Percentiles rank a stretch among this genome's conserved stretches.
phyloP scores from a whole-genome alignment of 306 rosid species.

The Begonia peltatifolia region DNA sequence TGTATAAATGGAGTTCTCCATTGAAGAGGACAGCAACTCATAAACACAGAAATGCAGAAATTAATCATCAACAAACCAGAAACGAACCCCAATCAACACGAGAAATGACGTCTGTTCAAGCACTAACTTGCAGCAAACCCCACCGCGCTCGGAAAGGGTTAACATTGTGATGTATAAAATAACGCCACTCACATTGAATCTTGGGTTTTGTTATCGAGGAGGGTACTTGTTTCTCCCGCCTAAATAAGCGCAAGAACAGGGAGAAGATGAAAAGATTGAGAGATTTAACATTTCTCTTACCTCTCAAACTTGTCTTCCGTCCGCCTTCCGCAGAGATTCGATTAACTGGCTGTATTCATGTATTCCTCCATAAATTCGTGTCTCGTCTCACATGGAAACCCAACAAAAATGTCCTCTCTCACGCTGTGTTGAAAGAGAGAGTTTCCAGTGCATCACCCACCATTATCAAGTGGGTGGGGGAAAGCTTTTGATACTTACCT shows the following conservation, averaged over 20 bases:
- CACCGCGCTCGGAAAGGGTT: no score
- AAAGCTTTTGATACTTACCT: not conserved
- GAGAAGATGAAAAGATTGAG: conserved; percentile 14
- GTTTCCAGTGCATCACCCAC: not conserved
- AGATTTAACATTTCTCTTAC: conserved; percentile 14
- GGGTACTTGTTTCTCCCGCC: conserved; percentile 3
- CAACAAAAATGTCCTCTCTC: not conserved
- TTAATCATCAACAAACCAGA: no score
- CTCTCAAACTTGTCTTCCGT: conserved; percentile 11
- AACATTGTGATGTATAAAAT: no score
- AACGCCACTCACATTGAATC: no score
- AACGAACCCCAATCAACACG: no score
- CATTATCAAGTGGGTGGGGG: conserved; percentile 1
- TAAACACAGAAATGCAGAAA: no score
- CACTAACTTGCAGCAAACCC: no score
- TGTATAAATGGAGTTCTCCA: no score
- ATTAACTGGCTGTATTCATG: conserved; percentile 11
- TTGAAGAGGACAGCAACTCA: no score
- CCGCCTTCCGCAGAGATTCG: conserved; percentile 3
- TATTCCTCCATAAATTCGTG: conserved; percentile 1
- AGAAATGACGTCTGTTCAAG: no score
- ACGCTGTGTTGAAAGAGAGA: conserved; percentile 5
- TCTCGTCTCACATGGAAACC: not conserved
- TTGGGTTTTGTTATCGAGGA: no score
- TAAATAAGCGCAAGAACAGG: conserved; percentile 16